Evolutionary conservation across 441 rosid genomes (phyloP).

Genomic region (Metrosideros polymorpha): DNA sequence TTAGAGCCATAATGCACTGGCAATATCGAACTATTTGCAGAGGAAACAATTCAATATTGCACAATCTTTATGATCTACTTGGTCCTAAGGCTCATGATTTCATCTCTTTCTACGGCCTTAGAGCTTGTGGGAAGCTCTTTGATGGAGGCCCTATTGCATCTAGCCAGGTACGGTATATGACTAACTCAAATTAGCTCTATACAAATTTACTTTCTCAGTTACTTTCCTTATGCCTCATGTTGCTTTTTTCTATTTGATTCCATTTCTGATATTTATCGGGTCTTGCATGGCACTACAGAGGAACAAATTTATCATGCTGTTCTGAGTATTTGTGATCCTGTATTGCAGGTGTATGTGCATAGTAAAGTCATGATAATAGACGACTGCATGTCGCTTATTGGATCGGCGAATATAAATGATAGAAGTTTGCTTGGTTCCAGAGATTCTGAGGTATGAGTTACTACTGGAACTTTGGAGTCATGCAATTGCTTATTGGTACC

Average conservation of each 20-base stretch:
- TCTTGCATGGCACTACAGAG: neutral
- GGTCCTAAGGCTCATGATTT: conserved; percentile 76
- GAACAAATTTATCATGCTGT: neutral
- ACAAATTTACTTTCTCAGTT: neutral
- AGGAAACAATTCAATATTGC: conserved; percentile 82
- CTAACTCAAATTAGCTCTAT: neutral
- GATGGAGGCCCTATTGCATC: conserved; percentile 87
- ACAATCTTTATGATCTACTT: conserved; percentile 59
- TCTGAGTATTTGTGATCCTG: neutral
- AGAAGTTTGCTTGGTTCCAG: conserved; percentile 98
- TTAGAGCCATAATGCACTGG: conserved; percentile 99
- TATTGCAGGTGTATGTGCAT: conserved; percentile 85
- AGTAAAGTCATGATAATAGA: conserved; percentile 93
- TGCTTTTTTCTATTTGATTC: neutral
- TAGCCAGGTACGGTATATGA: conserved; percentile 57
- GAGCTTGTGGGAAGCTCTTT: conserved; percentile 79
- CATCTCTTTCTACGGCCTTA: conserved; percentile 94
- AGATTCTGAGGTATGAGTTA: conserved; percentile 81
- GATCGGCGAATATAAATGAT: conserved; percentile 96
- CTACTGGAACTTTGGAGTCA: neutral
- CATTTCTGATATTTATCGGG: neutral
- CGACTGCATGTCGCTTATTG: conserved; percentile 65
- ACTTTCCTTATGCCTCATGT: neutral
- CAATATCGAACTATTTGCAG: conserved; percentile 93
- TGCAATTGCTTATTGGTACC: neutral